Base-by-base conservation (phyloP, 768 basidiomycete genomes). In the Trametes cingulata region DNA sequence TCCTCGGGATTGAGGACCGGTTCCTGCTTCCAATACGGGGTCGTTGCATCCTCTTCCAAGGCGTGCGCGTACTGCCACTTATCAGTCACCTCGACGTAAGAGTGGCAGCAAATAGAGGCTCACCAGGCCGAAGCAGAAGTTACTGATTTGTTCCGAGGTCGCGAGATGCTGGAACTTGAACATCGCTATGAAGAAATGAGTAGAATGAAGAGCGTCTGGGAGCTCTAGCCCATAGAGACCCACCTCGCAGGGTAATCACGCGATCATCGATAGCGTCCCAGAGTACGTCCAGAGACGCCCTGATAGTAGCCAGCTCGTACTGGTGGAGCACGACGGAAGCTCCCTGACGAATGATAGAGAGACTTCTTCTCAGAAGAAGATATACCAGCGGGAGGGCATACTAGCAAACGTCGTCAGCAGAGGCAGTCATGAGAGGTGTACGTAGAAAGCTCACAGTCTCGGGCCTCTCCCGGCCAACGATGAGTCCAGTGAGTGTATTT, bases 381-480 rank as follows among this genome's bases (percentile, higher is more conserved):
- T 40, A 61, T 14, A 60, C 37, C 15, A 64, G 25, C 2, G 56
- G 58, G 5, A 60, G 49, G 14, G 50, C 24, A 27, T 46, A 35
- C 59, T 60, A 3, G 22, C 36, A 14, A 8, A 24, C 5, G 20
- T 8, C 6, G 17, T 14, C n/a, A 14, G 10, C 4, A 9, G 24
- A 4, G 24, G 8, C 8, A 17, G 12, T 36, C 29, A 5, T 8
- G n/a, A 20, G 6, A 10, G 29, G 10, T 33, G 8, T 20, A 14
- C 10, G 10, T n/a, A 6, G 13, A 7, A 0, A 41, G 64, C 68
- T 40, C 24, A 76, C 75, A 27, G 67, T 64, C 61, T 76, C 75
- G 27, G 74, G 71, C 20, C 74, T 63, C 20, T 74, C 73, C 3
- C 63, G 61, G 9, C 74, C 75, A 0, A 64, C 64, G 20, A 75